phyloP scores from a whole-genome alignment of 176 grass and related monocot genomes.

The Carex pumila region DNA sequence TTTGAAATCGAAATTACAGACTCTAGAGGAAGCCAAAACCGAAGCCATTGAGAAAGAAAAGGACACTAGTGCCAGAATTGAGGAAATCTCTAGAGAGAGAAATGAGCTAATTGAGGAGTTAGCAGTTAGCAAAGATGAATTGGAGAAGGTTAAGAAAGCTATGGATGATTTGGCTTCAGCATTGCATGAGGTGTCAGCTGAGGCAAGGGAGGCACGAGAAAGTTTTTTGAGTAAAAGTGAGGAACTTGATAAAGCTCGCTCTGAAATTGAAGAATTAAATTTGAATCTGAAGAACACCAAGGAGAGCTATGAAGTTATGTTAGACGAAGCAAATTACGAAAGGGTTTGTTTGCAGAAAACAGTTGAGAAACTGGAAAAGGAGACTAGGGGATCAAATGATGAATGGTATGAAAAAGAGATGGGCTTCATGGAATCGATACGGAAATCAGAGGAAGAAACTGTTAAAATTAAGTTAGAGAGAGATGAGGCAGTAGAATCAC shows the following conservation, averaged over 20 bases:
- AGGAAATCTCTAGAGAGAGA: conserved; percentile 45
- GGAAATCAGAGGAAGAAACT: conserved; percentile 59
- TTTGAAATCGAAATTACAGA: conserved; percentile 49
- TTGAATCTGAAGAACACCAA: conserved; percentile 45
- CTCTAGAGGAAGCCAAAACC: conserved; percentile 30
- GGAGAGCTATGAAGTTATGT: conserved; percentile 79
- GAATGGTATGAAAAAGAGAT: conserved; percentile 61
- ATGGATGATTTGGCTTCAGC: conserved; percentile 88
- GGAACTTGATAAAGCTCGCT: conserved; percentile 46
- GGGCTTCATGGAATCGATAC: conserved; percentile 56
- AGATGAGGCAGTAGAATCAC: conserved; percentile 31
- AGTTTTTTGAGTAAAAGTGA: conserved; percentile 55
- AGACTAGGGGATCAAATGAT: conserved; percentile 33
- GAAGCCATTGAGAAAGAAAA: conserved; percentile 33
- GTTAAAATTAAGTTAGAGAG: conserved; percentile 36
- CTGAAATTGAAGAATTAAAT: conserved; percentile 70
- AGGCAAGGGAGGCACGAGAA: conserved; percentile 65
- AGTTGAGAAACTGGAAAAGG: conserved; percentile 58
- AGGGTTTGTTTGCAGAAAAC: conserved; percentile 70
- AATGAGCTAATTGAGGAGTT: conserved; percentile 49
- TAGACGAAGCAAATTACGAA: conserved; percentile 83
- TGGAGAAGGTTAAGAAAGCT: conserved; percentile 75
- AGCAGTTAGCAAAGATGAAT: conserved; percentile 44
- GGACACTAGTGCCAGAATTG: conserved; percentile 31
- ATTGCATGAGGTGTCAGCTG: conserved; percentile 73